Evolutionary conservation across 140 eudicot species (phyloP).

Genomic region (Stevia rebaudiana): DNA sequence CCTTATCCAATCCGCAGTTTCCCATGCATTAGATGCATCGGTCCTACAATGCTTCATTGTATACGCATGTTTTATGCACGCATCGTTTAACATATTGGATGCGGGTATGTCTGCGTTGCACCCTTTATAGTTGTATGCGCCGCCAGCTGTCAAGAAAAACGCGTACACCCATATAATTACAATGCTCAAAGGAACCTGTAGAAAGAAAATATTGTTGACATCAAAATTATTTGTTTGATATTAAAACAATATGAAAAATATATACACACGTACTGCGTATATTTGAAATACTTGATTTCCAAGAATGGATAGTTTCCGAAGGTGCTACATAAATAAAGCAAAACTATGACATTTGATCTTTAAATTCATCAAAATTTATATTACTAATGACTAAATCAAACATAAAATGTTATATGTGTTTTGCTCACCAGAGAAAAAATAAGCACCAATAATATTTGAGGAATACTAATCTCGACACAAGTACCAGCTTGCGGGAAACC

Average conservation of each 20-base stretch:
- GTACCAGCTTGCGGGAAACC: slow-evolving; percentile 98
- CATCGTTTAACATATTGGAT: slow-evolving; percentile 65
- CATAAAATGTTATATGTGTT: neutral
- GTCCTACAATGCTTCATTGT: slow-evolving; percentile 96
- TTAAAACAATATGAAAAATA: slow-evolving; percentile 1
- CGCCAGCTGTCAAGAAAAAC: slow-evolving; percentile 91
- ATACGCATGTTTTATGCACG: slow-evolving; percentile 82
- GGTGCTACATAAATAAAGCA: slow-evolving; percentile 50
- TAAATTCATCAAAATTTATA: neutral
- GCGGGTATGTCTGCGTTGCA: slow-evolving; percentile 71
- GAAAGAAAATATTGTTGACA: slow-evolving; percentile 11
- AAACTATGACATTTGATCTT: neutral
- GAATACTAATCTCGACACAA: slow-evolving; percentile 88
- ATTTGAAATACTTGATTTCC: slow-evolving; percentile 75
- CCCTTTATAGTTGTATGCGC: slow-evolving; percentile 79
- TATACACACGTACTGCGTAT: slow-evolving; percentile 66
- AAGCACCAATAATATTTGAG: slow-evolving; percentile 73
- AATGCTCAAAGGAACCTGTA: slow-evolving; percentile 88
- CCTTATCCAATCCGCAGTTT: slow-evolving; percentile 79
- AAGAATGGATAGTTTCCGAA: slow-evolving; percentile 65
- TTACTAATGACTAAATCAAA: neutral
- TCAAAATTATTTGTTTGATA: neutral
- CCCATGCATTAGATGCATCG: slow-evolving; percentile 87
- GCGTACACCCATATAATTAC: slow-evolving; percentile 81
- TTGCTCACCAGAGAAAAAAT: slow-evolving; percentile 77